Evolutionary conservation across 345 rosid genomes (phyloP), one percentile per base, ranked within the genome.

Genomic region (Raphanus sativus): DNA sequence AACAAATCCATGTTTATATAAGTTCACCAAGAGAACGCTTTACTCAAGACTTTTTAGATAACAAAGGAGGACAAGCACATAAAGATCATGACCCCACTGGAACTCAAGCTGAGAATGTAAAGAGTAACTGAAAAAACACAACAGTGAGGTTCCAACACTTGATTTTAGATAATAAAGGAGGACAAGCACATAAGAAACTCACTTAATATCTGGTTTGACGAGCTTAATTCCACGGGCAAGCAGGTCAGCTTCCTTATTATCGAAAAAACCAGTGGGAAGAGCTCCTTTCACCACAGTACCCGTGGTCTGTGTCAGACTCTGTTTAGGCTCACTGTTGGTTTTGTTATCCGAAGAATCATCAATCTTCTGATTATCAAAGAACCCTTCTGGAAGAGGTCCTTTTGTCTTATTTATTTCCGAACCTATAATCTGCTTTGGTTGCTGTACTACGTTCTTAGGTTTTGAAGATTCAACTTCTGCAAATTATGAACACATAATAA

Each of bases 221-320:
- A 81, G 84, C 81, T 95, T 92, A 72, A 95, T 87, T 33, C 99
- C 99, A 79, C 92, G 99, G 76, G 99, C 98, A 79, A 83, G 99
- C 33, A 90, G 65, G 85, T 95, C 99, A 81, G 97, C 98, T 78
- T 95, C 99, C 84, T 95, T 91, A 60, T 90, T 86, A 77, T 95
- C 98, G 70, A 92, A 95, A 76, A 95, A 95, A 16, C 99, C 98
- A 60, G 90, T 89, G 4, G 99, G 99, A 50, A 92, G 92, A 67
- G 91, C 81, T 81, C 97, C 96, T 75, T 86, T 85, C n/a, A 61
- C 75, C 25, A 16, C 74, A 52, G 80, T 63, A 74, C 65, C 82
- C 0, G 67, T 67, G 10, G 67, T 60, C 62, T 82, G 81, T 45
- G 29, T 8, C 59, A 81, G 68, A 40, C 75, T 77, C 67, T 72